Conservation (phyloP, 2,329 filamentous ascomycete genomes). For the Fusarium nodosum region DNA sequence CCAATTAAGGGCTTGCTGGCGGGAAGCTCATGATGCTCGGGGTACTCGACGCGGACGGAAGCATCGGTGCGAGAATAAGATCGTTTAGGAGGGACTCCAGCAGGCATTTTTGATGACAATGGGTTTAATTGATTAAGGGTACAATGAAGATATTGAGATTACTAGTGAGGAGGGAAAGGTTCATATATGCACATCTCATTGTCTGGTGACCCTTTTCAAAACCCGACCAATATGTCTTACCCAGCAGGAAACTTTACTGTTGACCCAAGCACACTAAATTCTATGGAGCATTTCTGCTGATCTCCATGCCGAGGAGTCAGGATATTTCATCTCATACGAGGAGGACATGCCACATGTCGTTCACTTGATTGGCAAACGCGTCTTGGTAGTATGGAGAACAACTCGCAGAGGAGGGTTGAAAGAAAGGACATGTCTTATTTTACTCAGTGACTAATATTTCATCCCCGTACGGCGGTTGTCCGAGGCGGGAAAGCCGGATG, state of each 20-base stretch:
- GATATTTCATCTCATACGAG: background rate
- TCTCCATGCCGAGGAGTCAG: background rate
- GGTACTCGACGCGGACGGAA: conserved; percentile 82
- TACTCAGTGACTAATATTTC: background rate
- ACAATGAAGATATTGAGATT: accelerated
- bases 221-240: background rate
- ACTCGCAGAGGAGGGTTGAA: background rate
- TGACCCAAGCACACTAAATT: background rate
- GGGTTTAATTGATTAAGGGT: background rate
- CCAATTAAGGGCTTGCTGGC: conserved; percentile 78
- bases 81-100: conserved; percentile 33
- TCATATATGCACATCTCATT: conserved; percentile 5
- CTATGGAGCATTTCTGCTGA: conserved; percentile 6
- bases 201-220: conserved; percentile 14
- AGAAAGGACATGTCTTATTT: background rate
- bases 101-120: conserved; percentile 19
- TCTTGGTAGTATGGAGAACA: background rate
- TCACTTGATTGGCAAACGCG: conserved; percentile 11
- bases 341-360: background rate
- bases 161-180: background rate
- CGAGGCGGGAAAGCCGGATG: conserved; percentile 21
- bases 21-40: conserved; percentile 78
- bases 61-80: conserved; percentile 83
- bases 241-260: background rate
- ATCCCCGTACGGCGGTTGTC: conserved; percentile 13